phyloP scores from a whole-genome alignment of 768 basidiomycete genomes.

The Leccinum rimulosum region DNA sequence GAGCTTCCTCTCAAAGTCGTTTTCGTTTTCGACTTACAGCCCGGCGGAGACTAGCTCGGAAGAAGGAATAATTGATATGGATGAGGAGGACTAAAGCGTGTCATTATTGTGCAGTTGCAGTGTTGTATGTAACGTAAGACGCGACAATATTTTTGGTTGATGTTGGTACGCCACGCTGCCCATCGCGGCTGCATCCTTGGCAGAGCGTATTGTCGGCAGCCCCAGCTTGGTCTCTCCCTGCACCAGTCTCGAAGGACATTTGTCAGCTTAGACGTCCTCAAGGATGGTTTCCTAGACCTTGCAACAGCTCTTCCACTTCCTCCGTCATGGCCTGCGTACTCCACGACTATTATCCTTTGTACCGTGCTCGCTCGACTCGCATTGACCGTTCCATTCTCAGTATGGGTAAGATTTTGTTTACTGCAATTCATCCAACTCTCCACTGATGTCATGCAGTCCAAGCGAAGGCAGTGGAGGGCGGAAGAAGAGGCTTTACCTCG shows the following conservation, averaged over 20 bases:
- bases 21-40: constrained; percentile 88
- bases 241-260: constrained; percentile 20
- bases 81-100: constrained; percentile 33
- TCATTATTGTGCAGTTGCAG: not conserved
- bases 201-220: constrained; percentile 6
- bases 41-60: constrained; percentile 84
- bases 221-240: constrained; percentile 1
- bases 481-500: constrained; percentile 62
- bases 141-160: constrained; percentile 10
- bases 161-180: constrained; percentile 24
- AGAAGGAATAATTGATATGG: constrained; percentile 54
- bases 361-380: constrained; percentile 59
- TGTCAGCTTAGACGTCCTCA: constrained; percentile 34
- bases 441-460: constrained; percentile 44
- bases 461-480: constrained; percentile 54
- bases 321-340: constrained; percentile 64
- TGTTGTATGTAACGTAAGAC: not conserved
- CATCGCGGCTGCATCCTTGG: constrained; percentile 12
- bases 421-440: constrained; percentile 3
- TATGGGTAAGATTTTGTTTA: constrained; percentile 56
- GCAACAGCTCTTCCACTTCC: constrained; percentile 74
- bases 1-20: constrained; percentile 78
- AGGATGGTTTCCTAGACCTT: constrained; percentile 73
- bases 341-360: constrained; percentile 70
- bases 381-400: constrained; percentile 62